Evolutionary conservation across 2,329 filamentous ascomycete species (phyloP), one percentile per base, ranked within the genome.

Genomic region (Penicillium rolfsii): DNA sequence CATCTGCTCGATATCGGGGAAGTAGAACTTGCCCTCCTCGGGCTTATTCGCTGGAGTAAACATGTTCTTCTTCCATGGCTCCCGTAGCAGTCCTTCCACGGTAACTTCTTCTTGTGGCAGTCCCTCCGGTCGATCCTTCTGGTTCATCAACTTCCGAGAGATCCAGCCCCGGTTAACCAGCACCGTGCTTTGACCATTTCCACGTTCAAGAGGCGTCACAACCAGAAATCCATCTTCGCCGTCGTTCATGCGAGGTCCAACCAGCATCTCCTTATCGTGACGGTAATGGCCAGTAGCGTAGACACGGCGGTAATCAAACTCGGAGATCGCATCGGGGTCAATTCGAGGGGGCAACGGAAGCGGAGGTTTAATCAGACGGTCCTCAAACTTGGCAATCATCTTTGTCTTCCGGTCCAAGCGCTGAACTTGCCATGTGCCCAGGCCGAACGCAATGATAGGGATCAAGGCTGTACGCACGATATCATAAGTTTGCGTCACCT

Each of bases 51-150:
- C 88, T 0, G 95, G 95, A 58, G 95, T 99, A 76, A 99, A 99
- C 85, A 93, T 90, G 76, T 99, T 99, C 84, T 94, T 96, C 84
- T 96, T 95, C 86, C 91, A 96, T 8, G 94, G 94, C 79, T 95
- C 87, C 61, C 95, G 81, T 74, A 99, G 75, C 74, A 99, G 72
- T 0, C 95, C 95, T 78, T 97, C 88, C 2, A 99, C 87, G 0
- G 84, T 85, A 9, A 98, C 88, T 70, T 90, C 86, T 0, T 87
- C 91, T 52, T 72, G 75, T 0, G 90, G 89, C 67, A 98, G 68
- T 1, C 87, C 87, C 26, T 87, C 85, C 0, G 84, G 80, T 40
- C 91, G 80, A 58, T 82, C 80, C 66, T 80, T 80, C 79, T 93
- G 89, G 61, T 85, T 79, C 58, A 84, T 85, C 70, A 90, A 83